Conservation (phyloP, 148 eudicot species). For the Oxyria digyna region DNA sequence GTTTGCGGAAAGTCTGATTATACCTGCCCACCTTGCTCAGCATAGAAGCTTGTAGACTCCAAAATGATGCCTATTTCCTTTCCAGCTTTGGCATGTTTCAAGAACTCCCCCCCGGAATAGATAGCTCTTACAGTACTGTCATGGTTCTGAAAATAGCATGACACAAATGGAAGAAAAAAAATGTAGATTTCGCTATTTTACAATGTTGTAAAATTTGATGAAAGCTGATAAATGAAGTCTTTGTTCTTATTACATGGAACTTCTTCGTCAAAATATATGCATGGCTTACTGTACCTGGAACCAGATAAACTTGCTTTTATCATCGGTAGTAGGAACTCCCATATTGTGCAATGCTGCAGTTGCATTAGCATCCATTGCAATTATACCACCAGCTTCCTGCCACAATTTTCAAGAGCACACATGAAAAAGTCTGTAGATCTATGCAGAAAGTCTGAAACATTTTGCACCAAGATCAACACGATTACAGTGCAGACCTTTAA, state of each 20-base stretch:
- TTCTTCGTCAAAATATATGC: neutral
- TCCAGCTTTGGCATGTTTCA: slow-evolving; percentile 46
- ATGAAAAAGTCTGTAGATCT: neutral
- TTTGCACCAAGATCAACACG: neutral
- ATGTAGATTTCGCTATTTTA: neutral
- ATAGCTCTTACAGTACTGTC: slow-evolving; percentile 67
- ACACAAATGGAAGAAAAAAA: neutral
- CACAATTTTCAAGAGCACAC: slow-evolving; percentile 6
- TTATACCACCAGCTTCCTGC: slow-evolving; percentile 58
- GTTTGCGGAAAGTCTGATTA: neutral
- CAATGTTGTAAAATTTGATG: neutral
- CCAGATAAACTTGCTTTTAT: slow-evolving; percentile 77
- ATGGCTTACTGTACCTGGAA: slow-evolving; percentile 36
- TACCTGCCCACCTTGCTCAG: slow-evolving; percentile 99
- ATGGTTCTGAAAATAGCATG: slow-evolving; percentile 49
- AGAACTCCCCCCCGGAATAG: slow-evolving; percentile 63
- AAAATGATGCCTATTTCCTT: slow-evolving; percentile 74
- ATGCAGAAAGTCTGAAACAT: neutral
- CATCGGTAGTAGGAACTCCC: slow-evolving; percentile 59
- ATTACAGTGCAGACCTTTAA: neutral
- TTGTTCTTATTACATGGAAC: neutral
- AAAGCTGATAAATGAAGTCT: neutral
- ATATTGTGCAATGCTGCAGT: slow-evolving; percentile 62
- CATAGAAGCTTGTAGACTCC: slow-evolving; percentile 88
- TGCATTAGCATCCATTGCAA: slow-evolving; percentile 84